A percentile compares a stretch with the other conserved stretches of the same genome.
phyloP scores from a whole-genome alignment of 495 filamentous ascomycete species.

The Annulohypoxylon moriforme region DNA sequence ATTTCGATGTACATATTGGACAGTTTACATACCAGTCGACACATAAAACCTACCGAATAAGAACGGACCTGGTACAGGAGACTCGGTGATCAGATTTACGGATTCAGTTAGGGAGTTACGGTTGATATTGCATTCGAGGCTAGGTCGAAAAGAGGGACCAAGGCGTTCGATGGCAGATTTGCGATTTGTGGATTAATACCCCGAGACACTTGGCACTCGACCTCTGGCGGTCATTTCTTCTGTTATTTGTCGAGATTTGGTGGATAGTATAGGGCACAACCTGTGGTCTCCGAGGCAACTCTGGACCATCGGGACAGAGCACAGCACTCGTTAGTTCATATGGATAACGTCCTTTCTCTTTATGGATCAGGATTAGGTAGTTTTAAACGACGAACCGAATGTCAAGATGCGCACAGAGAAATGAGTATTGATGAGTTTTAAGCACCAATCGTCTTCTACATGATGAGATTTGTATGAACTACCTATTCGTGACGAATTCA shows the following conservation, averaged over 20 bases:
- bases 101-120: slow-evolving; percentile 37
- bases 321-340: slow-evolving; percentile 23
- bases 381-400: slow-evolving; percentile 18
- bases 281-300: slow-evolving; percentile 30
- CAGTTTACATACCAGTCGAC: slow-evolving; percentile 35
- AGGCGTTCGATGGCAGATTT: slow-evolving; percentile 44
- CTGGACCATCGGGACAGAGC: slow-evolving; percentile 12
- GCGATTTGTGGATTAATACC: slow-evolving; percentile 41
- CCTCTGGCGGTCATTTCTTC: slow-evolving; percentile 38
- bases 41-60: slow-evolving; percentile 33
- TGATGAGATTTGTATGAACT: not conserved
- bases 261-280: not conserved
- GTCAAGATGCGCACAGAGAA: slow-evolving; percentile 20
- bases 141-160: slow-evolving; percentile 31
- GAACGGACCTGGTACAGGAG: slow-evolving; percentile 27
- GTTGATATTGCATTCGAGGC: slow-evolving; percentile 35
- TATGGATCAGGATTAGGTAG: slow-evolving; percentile 30
- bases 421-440: slow-evolving; percentile 6
- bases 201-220: slow-evolving; percentile 31
- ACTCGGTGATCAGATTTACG: slow-evolving; percentile 40
- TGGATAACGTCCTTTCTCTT: slow-evolving; percentile 28
- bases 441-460: not conserved
- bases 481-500: not conserved
- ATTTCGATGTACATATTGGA: slow-evolving; percentile 51
- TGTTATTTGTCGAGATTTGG: slow-evolving; percentile 24